Evolutionary conservation across 164 flowering plant species (phyloP).

Genomic region (Aristolochia fimbriata): DNA sequence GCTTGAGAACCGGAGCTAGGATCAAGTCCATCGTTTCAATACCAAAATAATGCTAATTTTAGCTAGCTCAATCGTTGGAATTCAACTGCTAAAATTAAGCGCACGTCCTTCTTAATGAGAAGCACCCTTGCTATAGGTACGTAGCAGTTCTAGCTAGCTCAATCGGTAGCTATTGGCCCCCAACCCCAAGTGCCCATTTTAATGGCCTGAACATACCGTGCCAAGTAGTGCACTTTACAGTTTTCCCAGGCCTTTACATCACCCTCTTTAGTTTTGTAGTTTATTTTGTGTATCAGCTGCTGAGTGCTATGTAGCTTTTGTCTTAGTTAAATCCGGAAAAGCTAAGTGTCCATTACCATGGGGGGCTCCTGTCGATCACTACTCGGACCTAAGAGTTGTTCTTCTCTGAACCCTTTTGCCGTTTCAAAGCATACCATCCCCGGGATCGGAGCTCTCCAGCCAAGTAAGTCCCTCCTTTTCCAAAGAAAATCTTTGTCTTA

Average conservation of each 20-base stretch:
- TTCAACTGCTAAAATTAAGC: no score
- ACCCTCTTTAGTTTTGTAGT: conserved; percentile 1
- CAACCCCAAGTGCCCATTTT: no score
- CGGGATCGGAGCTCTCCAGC: neutral
- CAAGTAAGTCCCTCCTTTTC: neutral
- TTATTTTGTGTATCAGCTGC: neutral
- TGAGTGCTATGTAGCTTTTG: neutral
- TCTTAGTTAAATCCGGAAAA: neutral
- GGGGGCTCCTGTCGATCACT: neutral
- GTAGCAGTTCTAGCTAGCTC: no score
- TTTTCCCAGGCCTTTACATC: neutral
- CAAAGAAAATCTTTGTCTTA: conserved; percentile 1
- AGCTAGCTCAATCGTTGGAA: no score
- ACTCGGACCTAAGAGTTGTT: neutral
- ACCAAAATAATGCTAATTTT: no score
- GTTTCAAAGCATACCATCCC: neutral
- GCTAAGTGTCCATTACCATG: neutral
- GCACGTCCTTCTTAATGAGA: no score
- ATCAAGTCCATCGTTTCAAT: no score
- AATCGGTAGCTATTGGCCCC: no score
- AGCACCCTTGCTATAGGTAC: no score
- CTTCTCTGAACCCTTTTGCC: neutral
- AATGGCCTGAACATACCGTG: neutral
- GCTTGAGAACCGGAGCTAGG: no score
- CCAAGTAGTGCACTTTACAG: conserved; percentile 4